Percentiles rank a stretch among this genome's conserved stretches.
Evolutionary conservation across 192 early-diverging fungal species (phyloP).

Genomic region (Linnemannia hyalina): DNA sequence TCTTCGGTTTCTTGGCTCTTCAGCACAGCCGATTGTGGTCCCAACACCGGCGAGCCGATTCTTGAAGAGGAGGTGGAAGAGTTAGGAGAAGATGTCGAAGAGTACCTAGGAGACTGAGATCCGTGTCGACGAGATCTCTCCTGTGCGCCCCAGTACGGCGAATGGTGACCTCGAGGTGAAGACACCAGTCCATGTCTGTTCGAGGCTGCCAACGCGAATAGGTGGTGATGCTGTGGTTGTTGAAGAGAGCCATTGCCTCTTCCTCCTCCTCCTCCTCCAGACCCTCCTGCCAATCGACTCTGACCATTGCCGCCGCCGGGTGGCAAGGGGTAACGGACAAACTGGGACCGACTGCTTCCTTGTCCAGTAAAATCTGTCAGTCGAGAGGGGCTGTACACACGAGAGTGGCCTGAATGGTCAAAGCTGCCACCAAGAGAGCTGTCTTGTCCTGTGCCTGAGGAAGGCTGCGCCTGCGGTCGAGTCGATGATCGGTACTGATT

Average conservation of each 20-base stretch:
- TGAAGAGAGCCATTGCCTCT: not conserved
- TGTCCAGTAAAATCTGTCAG: not conserved
- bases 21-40: not conserved
- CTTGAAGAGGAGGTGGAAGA: constrained; percentile 28
- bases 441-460: not conserved
- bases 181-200: constrained; percentile 12
- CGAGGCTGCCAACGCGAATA: not conserved
- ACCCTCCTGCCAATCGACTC: not conserved
- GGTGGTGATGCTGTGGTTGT: not conserved
- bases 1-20: not conserved
- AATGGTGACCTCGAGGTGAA: constrained; percentile 12
- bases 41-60: constrained; percentile 14
- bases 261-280: constrained; percentile 10
- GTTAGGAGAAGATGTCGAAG: constrained; percentile 11
- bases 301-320: not conserved
- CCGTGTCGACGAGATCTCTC: constrained; percentile 11
- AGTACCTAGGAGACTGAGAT: constrained; percentile 5
- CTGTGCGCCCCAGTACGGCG: constrained; percentile 22
- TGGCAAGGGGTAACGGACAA: not conserved
- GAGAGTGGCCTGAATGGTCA: not conserved
- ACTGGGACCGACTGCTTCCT: not conserved
- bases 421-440: not conserved
- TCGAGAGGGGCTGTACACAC: not conserved
- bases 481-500: not conserved
- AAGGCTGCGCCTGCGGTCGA: not conserved